Percentiles rank a stretch among this genome's conserved stretches.
phyloP scores from a whole-genome alignment of 192 early-diverging fungal species.

The Gigaspora rosea region DNA sequence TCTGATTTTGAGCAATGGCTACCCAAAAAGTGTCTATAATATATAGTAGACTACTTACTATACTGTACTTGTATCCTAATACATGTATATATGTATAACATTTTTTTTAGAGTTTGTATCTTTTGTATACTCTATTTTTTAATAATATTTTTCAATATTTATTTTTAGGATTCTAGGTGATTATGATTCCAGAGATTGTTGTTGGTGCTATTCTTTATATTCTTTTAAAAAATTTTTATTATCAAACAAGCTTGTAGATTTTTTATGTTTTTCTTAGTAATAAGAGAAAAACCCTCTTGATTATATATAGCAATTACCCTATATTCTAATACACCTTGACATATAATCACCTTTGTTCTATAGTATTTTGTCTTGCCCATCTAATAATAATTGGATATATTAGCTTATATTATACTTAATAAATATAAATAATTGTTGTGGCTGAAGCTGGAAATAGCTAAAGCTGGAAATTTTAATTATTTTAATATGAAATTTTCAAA shows the following conservation, averaged over 20 bases:
- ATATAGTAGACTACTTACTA: no score
- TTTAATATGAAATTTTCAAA: no score
- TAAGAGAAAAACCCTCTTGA: not conserved
- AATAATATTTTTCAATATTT: slow-evolving; percentile 20
- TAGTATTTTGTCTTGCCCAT: no score
- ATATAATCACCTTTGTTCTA: not conserved
- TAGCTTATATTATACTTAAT: not conserved
- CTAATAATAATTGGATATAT: not conserved
- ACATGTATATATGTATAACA: slow-evolving; percentile 7
- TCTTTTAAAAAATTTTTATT: not conserved
- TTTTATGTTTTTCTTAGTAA: not conserved
- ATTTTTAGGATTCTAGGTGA: not conserved
- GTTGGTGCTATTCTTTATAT: not conserved
- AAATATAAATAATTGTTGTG: no score
- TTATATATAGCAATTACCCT: not conserved
- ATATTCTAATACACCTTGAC: not conserved
- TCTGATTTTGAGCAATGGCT: no score
- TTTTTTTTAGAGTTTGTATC: slow-evolving; percentile 17
- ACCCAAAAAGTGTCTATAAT: no score
- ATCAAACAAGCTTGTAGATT: not conserved
- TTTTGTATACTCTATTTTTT: slow-evolving; percentile 8
- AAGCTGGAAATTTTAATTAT: no score
- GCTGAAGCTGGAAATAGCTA: no score
- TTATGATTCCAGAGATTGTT: not conserved
- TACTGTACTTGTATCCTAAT: no score